Percentiles rank a stretch among this genome's conserved stretches.
These are phyloP conservation scores for Colletotrichum phormii DNA, from an alignment of 2,329 filamentous ascomycete genomes.

Conservation along the genomic window DNA sequence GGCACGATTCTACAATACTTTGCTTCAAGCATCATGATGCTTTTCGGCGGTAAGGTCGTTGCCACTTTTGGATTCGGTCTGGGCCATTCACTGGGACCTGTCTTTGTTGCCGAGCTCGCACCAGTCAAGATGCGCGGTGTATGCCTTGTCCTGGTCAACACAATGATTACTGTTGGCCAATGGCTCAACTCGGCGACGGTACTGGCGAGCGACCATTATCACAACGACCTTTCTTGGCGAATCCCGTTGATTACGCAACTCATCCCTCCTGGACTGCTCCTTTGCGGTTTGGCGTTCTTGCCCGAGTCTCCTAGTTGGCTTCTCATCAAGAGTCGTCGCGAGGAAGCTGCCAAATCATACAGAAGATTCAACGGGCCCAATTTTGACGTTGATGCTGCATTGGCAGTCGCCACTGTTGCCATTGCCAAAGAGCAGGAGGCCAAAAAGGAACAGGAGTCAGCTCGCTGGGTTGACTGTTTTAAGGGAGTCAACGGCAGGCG, in stretches of 20 bases:
- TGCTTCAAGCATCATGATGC: constrained; percentile 34
- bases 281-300: constrained; percentile 39
- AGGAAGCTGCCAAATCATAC: constrained; percentile 39
- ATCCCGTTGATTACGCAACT: constrained; percentile 46
- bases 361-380: constrained; percentile 42
- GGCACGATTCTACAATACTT: constrained; percentile 44
- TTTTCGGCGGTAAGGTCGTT: constrained; percentile 46
- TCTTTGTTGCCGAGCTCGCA: constrained; percentile 47
- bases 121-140: constrained; percentile 46
- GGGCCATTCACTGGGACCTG: constrained; percentile 46
- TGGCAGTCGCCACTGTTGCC: constrained; percentile 39
- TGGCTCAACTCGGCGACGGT: constrained; percentile 35
- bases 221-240: constrained; percentile 43
- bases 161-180: constrained; percentile 47
- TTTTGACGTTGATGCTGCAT: constrained; percentile 41
- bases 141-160: constrained; percentile 45
- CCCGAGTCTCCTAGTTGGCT: constrained; percentile 41
- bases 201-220: constrained; percentile 20
- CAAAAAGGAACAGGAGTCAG: constrained; percentile 38
- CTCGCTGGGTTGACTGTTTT: constrained; percentile 44
- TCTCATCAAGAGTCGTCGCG: constrained; percentile 35
- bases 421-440: constrained; percentile 41
- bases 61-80: constrained; percentile 46
- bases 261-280: constrained; percentile 41
- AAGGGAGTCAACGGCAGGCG: constrained; percentile 42